A percentile compares a stretch with the other conserved stretches of the same genome.
These are phyloP conservation scores for Yamadazyma pseudoaaseri DNA, from an alignment of 1,139 yeast genomes.

Conservation along the genomic window DNA sequence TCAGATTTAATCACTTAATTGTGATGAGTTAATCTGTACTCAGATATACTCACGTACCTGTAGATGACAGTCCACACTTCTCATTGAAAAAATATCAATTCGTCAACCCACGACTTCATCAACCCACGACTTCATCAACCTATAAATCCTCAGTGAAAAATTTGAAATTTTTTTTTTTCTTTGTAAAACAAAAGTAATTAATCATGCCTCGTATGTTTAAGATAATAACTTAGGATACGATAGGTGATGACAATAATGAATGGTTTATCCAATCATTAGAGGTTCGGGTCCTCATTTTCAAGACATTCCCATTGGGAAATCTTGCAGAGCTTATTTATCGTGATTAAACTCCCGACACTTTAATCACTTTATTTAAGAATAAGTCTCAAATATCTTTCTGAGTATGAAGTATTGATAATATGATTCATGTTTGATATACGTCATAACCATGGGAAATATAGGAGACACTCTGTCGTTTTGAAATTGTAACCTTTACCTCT, in stretches of 20 bases:
- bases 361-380: constrained; percentile 45
- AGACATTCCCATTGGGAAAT: constrained; percentile 2
- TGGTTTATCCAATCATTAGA: constrained; percentile 22
- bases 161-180: constrained; percentile 15
- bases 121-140: background rate
- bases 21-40: background rate
- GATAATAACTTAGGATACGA: constrained; percentile 2
- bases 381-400: constrained; percentile 9
- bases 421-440: background rate
- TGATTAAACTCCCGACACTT: constrained; percentile 88
- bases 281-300: constrained; percentile 72
- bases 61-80: too few species aligned
- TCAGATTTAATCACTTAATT: background rate
- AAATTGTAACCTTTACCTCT: constrained; percentile 3
- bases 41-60: background rate
- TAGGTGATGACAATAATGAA: constrained; percentile 2
- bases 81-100: background rate
- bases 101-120: background rate
- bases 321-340: constrained; percentile 37
- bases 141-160: constrained; percentile 10
- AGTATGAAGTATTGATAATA: background rate
- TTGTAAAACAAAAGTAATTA: constrained; percentile 14
- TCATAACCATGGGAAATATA: background rate
- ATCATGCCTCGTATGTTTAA: constrained; percentile 58
- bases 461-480: constrained; percentile 6